A percentile compares a stretch with the other conserved stretches of the same genome.
These are phyloP conservation scores for Aspergillus phoenicis DNA, from an alignment of 2,329 filamentous ascomycete genomes.

Conservation along the genomic window DNA sequence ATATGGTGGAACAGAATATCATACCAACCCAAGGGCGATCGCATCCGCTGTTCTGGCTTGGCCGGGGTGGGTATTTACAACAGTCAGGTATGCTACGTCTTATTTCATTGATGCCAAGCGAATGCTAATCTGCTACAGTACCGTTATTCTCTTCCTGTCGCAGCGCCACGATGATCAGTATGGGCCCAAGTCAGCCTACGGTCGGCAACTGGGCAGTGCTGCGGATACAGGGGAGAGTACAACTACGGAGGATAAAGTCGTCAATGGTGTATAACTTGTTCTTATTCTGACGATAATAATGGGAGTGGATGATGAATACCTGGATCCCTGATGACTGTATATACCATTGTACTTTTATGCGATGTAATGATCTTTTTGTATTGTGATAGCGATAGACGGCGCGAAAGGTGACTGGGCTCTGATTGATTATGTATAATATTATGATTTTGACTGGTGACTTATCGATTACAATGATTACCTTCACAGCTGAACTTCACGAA, in stretches of 20 bases:
- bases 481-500: too few relatives aligned
- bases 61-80: slow-evolving; percentile 54
- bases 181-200: slow-evolving; percentile 19
- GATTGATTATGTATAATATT: too few relatives aligned
- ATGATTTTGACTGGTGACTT: too few relatives aligned
- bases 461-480: too few relatives aligned
- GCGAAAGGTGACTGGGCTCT: too few relatives aligned
- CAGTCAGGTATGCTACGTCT: slow-evolving; percentile 35
- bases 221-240: neutral
- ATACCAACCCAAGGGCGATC: slow-evolving; percentile 53
- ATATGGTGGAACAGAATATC: slow-evolving; percentile 40
- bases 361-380: too few relatives aligned
- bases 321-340: neutral
- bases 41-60: slow-evolving; percentile 57
- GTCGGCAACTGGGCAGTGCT: neutral
- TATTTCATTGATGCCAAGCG: too few relatives aligned
- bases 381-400: too few relatives aligned
- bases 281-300: neutral
- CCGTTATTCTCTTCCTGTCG: slow-evolving; percentile 36
- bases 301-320: too few relatives aligned
- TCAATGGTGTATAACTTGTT: neutral
- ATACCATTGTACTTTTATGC: too few relatives aligned
- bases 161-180: slow-evolving; percentile 35
- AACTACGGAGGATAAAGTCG: neutral
- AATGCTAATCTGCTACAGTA: neutral